Evolutionary conservation across 2,329 filamentous ascomycete genomes (phyloP).

Genomic region (Albophoma yamanashiensis): DNA sequence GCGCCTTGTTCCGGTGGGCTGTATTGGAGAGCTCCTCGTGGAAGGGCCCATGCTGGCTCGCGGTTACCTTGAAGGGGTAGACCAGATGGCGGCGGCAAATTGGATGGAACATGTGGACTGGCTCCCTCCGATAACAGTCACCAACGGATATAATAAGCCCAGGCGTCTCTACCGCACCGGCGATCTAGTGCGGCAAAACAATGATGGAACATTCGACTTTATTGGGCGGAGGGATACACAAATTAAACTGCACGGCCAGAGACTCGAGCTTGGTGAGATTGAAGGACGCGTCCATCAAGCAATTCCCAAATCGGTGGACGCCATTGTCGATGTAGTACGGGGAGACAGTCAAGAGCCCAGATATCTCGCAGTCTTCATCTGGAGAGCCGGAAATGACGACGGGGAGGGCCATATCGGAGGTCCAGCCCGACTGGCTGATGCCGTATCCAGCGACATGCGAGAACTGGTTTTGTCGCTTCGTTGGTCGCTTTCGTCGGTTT

Average conservation of each 20-base stretch:
- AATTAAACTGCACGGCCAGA: slow-evolving; percentile 45
- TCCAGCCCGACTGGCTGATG: background rate
- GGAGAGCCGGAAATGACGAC: background rate
- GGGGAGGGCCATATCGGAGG: background rate
- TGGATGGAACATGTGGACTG: slow-evolving; percentile 10
- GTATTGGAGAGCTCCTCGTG: slow-evolving; percentile 21
- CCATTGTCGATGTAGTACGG: background rate
- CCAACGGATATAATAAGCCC: background rate
- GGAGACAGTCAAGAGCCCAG: background rate
- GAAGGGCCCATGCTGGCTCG: slow-evolving; percentile 33
- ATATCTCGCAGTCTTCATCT: background rate
- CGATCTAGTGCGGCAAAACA: slow-evolving; percentile 30
- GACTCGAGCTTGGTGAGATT: slow-evolving; percentile 33
- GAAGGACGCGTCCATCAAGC: slow-evolving; percentile 5
- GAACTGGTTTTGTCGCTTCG: background rate
- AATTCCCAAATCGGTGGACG: background rate
- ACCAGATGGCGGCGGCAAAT: slow-evolving; percentile 26
- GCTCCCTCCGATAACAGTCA: background rate
- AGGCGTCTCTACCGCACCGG: slow-evolving; percentile 31
- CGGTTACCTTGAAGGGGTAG: slow-evolving; percentile 35
- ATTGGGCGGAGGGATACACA: slow-evolving; percentile 46
- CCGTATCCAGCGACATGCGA: background rate
- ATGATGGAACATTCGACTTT: slow-evolving; percentile 28
- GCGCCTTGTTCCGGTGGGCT: slow-evolving; percentile 16
- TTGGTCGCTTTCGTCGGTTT: background rate